phyloP scores from a whole-genome alignment of 2,329 filamentous ascomycete genomes.

The Trichophyton benhamiae region DNA sequence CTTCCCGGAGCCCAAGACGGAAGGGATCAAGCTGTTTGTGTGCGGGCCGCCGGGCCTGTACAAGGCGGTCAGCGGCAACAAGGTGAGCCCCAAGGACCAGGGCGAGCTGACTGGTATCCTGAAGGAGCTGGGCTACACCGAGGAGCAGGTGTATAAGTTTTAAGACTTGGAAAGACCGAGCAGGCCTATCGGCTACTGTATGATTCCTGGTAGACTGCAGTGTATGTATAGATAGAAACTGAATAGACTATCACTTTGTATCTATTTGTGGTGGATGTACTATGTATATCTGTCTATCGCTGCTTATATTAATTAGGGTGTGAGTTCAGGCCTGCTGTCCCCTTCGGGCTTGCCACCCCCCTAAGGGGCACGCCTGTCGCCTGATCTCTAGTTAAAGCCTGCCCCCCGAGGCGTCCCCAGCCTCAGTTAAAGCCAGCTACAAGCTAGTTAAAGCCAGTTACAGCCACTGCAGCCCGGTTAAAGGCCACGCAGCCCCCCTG shows the following conservation, averaged over 20 bases:
- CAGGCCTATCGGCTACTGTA: neutral
- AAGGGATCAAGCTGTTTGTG: conserved; percentile 92
- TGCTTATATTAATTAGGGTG: too few relatives aligned
- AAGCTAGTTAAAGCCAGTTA: too few relatives aligned
- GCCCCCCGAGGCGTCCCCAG: too few relatives aligned
- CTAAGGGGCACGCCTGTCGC: too few relatives aligned
- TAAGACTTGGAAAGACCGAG: conserved; percentile 34
- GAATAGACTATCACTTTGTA: neutral
- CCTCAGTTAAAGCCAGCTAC: too few relatives aligned
- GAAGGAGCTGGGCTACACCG: conserved; percentile 68
- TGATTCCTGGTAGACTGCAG: neutral
- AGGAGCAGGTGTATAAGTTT: conserved; percentile 96
- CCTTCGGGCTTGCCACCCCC: too few relatives aligned
- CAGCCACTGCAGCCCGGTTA: neutral
- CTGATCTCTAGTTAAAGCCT: too few relatives aligned
- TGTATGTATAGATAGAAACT: neutral
- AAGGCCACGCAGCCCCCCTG: neutral
- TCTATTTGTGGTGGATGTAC: too few relatives aligned
- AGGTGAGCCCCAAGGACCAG: conserved; percentile 88
- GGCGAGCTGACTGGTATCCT: conserved; percentile 74
- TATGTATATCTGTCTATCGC: too few relatives aligned
- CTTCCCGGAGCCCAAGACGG: conserved; percentile 78
- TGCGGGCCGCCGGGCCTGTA: conserved; percentile 88
- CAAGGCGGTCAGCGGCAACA: conserved; percentile 79
- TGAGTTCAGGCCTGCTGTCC: too few relatives aligned